Evolutionary conservation across 768 basidiomycete genomes (phyloP), one percentile per base, ranked within the genome.

Genomic region (Kwoniella newhampshirensis): DNA sequence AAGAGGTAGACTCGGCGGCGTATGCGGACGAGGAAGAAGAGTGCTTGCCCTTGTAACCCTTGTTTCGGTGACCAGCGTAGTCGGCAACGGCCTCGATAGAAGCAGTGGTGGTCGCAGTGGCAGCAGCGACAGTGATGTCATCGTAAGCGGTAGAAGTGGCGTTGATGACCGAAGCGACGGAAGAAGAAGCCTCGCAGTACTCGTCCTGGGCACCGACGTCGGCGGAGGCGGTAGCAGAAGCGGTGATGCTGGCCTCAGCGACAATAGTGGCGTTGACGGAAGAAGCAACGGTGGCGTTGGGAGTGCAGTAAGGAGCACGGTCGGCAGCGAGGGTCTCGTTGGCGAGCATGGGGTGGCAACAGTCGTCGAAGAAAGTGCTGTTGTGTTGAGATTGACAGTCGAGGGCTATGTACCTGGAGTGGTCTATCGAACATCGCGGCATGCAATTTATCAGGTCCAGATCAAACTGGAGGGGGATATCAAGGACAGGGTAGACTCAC

Each of bases 261-360:
- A 67, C 21, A 51, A 62, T 66, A 41, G 69, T 57, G 60, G 49
- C 45, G 44, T 60, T 25, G 43, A 59, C 44, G 27, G 52, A 48
- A 41, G 59, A 47, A 12, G 63, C 30, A 8, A 59, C 53, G 45
- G 71, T 66, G 50, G 63, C 62, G 44, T 64, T 71, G 15, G 83
- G 82, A 64, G 71, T 79, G 73, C 87, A 88, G 67, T 83, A 75
- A 17, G 82, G 61, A 26, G 81, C 80, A 57, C 82, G 83, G 60
- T 75, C 44, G 21, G 41, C 73, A 3, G 70, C 73, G 35, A 85
- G 80, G 50, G 76, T 82, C 77, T 86, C 80, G 47, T 68, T 81
- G 71, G 85, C 85, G 68, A 85, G 78, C 58, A 87, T 78, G 57
- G 87, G 85, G 72, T 84, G 84, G 80, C 88, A 87, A 71, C 89